Conservation (phyloP, 2,329 filamentous ascomycete genomes). For the Stemphylium lycopersici region DNA sequence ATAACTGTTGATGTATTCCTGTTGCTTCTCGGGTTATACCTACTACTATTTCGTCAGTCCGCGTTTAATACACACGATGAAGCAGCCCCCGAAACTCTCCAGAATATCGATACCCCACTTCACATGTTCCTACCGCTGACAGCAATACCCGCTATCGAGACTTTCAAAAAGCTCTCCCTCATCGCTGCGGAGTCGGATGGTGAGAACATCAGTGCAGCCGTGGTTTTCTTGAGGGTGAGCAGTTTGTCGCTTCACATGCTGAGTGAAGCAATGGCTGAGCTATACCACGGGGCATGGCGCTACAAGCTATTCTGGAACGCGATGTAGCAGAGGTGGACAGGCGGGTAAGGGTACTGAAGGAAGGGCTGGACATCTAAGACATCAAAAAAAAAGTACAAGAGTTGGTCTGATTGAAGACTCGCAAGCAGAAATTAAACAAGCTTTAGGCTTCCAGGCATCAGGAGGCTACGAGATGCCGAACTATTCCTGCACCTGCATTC, state of each 20-base stretch:
- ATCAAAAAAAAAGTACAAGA: no score
- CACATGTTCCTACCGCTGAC: slow-evolving; percentile 41
- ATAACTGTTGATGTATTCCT: no score
- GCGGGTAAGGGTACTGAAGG: neutral
- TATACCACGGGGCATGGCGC: slow-evolving; percentile 38
- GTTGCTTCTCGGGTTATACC: no score
- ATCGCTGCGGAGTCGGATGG: slow-evolving; percentile 31
- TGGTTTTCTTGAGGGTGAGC: slow-evolving; percentile 32
- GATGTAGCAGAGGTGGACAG: neutral
- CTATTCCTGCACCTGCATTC: no score
- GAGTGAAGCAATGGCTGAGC: slow-evolving; percentile 28
- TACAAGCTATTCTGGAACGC: neutral
- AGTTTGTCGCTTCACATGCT: slow-evolving; percentile 19
- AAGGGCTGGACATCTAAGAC: neutral
- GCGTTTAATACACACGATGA: no score
- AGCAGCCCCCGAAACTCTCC: slow-evolving; percentile 9
- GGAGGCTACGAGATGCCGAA: no score
- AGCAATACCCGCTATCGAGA: neutral
- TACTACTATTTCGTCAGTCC: no score
- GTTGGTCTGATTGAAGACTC: no score
- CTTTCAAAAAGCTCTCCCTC: slow-evolving; percentile 29
- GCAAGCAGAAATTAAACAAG: no score
- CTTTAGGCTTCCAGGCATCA: no score
- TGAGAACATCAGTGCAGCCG: slow-evolving; percentile 29
- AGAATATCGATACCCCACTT: slow-evolving; percentile 38